Evolutionary conservation across 192 early-diverging fungal species (phyloP).

Genomic region (Haplosporangium gracile): DNA sequence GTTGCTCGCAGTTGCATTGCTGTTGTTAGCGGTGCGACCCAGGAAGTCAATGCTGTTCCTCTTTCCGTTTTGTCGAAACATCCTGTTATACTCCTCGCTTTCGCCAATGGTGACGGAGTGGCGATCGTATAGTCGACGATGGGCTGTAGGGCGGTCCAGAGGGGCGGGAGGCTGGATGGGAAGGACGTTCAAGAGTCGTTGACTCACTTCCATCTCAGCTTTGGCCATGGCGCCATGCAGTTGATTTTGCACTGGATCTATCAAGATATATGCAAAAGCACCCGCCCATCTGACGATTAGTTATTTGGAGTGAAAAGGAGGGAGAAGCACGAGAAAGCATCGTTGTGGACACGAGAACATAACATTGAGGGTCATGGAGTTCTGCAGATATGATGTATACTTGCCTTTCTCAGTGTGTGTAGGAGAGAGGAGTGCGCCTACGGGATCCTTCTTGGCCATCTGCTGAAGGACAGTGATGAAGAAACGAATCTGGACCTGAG

Average conservation of each 20-base stretch:
- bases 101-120: constrained; percentile 66
- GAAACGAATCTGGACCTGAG: constrained; percentile 93
- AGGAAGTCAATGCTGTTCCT: constrained; percentile 53
- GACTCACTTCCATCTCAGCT: constrained; percentile 67
- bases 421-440: constrained; percentile 68
- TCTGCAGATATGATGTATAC: neutral
- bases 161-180: constrained; percentile 52
- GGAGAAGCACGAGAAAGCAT: constrained; percentile 2
- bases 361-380: neutral
- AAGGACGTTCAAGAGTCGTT: constrained; percentile 44
- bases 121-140: constrained; percentile 69
- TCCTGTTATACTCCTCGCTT: constrained; percentile 59
- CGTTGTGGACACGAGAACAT: neutral
- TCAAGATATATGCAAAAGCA: neutral
- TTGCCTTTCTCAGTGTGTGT: constrained; percentile 66
- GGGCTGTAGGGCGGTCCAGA: constrained; percentile 45
- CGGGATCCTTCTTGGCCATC: constrained; percentile 89
- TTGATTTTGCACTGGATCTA: constrained; percentile 65
- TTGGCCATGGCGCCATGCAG: constrained; percentile 66
- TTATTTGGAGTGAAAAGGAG: neutral
- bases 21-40: constrained; percentile 33
- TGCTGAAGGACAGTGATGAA: constrained; percentile 95
- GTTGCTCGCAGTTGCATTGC: constrained; percentile 18
- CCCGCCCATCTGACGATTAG: neutral
- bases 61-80: constrained; percentile 48